Base-by-base conservation (phyloP, 495 filamentous ascomycete genomes). In the Daldinia concentrica region DNA sequence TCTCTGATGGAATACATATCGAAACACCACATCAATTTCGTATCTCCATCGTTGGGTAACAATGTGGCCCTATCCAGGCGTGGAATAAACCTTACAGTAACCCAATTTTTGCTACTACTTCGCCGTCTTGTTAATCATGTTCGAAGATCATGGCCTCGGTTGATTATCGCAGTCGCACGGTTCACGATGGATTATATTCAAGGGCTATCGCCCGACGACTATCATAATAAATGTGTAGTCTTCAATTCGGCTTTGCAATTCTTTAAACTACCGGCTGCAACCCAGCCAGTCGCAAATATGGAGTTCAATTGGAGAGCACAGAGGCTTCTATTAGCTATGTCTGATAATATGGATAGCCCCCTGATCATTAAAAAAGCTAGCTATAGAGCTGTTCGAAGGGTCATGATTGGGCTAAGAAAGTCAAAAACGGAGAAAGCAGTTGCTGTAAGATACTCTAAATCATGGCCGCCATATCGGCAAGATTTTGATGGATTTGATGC, bases 221-320 rank as follows among this genome's bases (percentile, higher is more conserved):
- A 77, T 15, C 52, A 58, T 51, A 61, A 69, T 0, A 75, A 76
- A 26, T 78, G 75, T 19, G 14, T 58, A 6, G 41, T 83, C 14
- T 79, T 81, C 60, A 85, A 85, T 68, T 41, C 67, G 11, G 75
- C 77, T 14, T 51, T 85, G 6, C 66, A 61, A 7, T 62, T 73
- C 11, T 78, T 84, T n/a, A 73, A 61, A n/a, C 60, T 39, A 37
- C 75, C 73, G 3, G 69, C 81, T 15, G 48, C 64, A 27, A 52
- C 43, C 6, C 64, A 70, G 22, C 79, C 82, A 3, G 15, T 82
- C 5, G 34, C 37, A 6, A 73, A 78, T 62, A 77, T 77, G 73
- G 68, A 70, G 37, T 79, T 79, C 76, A 81, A 82, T 57, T 85
- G 83, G 83, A 76, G 80, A 24, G 82, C 82, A 0, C 83, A 85